Conservation (phyloP, 2,329 filamentous ascomycete species). For the Aureobasidium musti region DNA sequence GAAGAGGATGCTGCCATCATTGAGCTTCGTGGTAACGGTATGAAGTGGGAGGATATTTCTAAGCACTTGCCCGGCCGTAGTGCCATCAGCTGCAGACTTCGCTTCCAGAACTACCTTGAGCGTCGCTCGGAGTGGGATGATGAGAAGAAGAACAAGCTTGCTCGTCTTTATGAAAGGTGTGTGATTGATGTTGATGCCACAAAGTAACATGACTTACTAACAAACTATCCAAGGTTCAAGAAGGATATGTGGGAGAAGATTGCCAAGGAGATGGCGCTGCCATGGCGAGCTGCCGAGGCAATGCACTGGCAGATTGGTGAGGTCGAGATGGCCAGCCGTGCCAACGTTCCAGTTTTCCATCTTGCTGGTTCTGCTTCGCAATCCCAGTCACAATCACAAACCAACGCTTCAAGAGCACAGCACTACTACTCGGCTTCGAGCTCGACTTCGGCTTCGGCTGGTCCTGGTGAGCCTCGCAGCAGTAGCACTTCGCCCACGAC, state of each 20-base stretch:
- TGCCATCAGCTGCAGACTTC: conserved; percentile 88
- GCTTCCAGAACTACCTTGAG: conserved; percentile 97
- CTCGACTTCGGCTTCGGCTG: conserved; percentile 14
- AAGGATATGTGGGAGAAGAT: conserved; percentile 97
- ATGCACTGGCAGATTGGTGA: conserved; percentile 99
- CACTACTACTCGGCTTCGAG: conserved; percentile 26
- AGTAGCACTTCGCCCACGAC: conserved; percentile 17
- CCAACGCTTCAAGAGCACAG: conserved; percentile 29
- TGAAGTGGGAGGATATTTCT: conserved; percentile 99
- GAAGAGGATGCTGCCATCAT: conserved; percentile 95
- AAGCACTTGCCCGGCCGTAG: conserved; percentile 87
- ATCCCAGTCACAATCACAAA: conserved; percentile 30
- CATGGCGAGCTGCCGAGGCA: conserved; percentile 92
- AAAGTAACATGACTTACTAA: not conserved
- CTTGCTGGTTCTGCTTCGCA: conserved; percentile 41
- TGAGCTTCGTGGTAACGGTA: conserved; percentile 81
- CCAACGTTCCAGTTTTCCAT: conserved; percentile 83
- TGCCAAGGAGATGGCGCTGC: conserved; percentile 90
- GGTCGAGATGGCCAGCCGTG: conserved; percentile 87
- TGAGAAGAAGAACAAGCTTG: conserved; percentile 95
- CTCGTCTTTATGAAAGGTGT: conserved; percentile 91
- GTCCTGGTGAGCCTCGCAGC: conserved; percentile 14
- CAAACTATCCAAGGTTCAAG: conserved; percentile 69
- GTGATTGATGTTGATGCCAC: conserved; percentile 36
- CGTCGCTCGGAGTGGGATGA: conserved; percentile 94